Evolutionary conservation across 768 basidiomycete species (phyloP).

Genomic region (Leucogyrophana mollusca): DNA sequence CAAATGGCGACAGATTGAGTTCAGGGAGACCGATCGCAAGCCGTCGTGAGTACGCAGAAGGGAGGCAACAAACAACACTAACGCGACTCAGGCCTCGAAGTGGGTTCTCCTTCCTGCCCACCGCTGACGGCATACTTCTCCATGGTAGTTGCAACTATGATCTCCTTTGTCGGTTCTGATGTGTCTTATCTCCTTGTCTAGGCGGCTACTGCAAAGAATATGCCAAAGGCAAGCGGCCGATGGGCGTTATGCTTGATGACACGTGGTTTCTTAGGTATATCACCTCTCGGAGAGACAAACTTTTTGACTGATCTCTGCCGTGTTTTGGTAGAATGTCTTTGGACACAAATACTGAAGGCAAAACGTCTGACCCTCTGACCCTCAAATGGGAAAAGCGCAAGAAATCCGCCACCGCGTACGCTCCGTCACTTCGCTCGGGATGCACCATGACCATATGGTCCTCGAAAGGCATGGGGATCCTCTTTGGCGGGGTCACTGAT

Average conservation of each 20-base stretch:
- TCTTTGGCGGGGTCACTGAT: conserved; percentile 89
- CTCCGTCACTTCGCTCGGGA: conserved; percentile 71
- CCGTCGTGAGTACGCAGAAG: conserved; percentile 74
- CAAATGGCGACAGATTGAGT: conserved; percentile 78
- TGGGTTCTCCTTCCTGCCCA: conserved; percentile 84
- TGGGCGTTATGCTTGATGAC: conserved; percentile 88
- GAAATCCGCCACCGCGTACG: conserved; percentile 63
- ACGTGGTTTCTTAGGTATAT: conserved; percentile 82
- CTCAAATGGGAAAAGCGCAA: conserved; percentile 89
- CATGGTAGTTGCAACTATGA: conserved; percentile 58
- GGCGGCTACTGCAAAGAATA: conserved; percentile 94
- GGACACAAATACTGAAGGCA: conserved; percentile 29
- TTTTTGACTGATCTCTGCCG: not conserved
- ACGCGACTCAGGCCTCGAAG: conserved; percentile 54
- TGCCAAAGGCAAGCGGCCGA: conserved; percentile 75
- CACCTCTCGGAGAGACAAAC: not conserved
- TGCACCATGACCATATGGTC: conserved; percentile 87
- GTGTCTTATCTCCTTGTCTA: conserved; percentile 19
- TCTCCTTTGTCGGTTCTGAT: not conserved
- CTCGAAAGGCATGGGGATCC: conserved; percentile 62
- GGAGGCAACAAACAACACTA: not conserved
- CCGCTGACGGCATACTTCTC: conserved; percentile 73
- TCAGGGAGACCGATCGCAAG: conserved; percentile 64
- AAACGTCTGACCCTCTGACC: conserved; percentile 44
- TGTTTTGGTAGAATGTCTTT: too few relatives aligned